Base-by-base conservation (phyloP, 176 grass and related monocot species). In the Puya raimondii region DNA sequence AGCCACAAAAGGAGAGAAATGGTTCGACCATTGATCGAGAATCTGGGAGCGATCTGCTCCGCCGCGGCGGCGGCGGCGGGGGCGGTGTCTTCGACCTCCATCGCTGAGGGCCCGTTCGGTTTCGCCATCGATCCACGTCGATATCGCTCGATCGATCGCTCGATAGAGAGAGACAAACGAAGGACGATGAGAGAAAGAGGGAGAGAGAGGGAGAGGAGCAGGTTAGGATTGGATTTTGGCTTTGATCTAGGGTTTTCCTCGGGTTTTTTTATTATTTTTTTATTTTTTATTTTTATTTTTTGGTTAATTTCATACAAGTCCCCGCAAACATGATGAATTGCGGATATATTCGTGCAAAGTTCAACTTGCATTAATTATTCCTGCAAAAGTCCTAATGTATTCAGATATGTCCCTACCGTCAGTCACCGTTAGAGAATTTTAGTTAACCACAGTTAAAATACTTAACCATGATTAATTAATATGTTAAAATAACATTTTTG, bases 21-120 rank as follows among this genome's bases (percentile, higher is more conserved):
- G 11, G 11, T 6, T 70, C 68, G 70, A 97, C 94, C 94, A 61
- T 90, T 97, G 74, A 97, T 86, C 73, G 89, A 87, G 77, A 97
- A 97, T 79, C 72, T 90, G 64, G 88, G 75, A 53, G 9, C 63
- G 23, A 82, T 84, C 86, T 86, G 86, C 50, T 92, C 87, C 25
- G 76, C 84, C 33, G 63, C 53, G 13, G n/a, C n/a, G n/a, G 64
- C 77, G 11, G 63, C 61, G 25, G 70, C 57, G 69, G 65, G 66
- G 33, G 49, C 61, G 18, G 54, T 53, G 51, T 14, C 51, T 27
- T 93, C 94, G 50, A 93, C 66, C 63, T 90, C 87, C 94, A 97
- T 97, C 53, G 79, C 82, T 23, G 86, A 79, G 27, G 79, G 22
- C 10, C 64, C 75, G 17, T 49, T 50, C 42, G 42, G 42, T 61